Conservation (phyloP, 2,329 filamentous ascomycete species). For the Fusarium chuoi region DNA sequence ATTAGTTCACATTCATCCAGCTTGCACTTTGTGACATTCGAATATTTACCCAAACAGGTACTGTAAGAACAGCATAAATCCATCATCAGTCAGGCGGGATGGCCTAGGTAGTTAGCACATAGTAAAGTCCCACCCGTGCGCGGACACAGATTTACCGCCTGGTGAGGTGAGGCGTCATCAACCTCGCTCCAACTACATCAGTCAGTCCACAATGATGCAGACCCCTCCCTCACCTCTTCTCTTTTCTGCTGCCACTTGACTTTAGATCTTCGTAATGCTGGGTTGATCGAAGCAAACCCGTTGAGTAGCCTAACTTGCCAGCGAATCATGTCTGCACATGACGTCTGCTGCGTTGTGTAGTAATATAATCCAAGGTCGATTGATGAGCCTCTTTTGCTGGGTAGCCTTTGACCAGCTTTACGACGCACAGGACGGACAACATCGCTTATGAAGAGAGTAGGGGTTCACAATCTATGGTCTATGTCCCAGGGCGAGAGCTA, state of each 20-base stretch:
- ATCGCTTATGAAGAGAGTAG: slow-evolving; percentile 1
- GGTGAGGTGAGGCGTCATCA: slow-evolving; percentile 42
- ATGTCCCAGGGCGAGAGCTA: not conserved
- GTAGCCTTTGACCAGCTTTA: not conserved
- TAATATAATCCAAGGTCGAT: not conserved
- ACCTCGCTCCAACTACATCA: slow-evolving; percentile 41
- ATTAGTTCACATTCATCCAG: not conserved
- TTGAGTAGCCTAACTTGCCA: not conserved
- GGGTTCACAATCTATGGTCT: not conserved
- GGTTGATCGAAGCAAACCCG: not conserved
- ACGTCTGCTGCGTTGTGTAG: not conserved
- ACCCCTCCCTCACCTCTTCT: slow-evolving; percentile 8
- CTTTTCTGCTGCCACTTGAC: not conserved
- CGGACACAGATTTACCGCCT: slow-evolving; percentile 31
- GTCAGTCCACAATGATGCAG: slow-evolving; percentile 47
- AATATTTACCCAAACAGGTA: not conserved
- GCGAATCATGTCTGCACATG: not conserved
- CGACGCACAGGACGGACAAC: not conserved
- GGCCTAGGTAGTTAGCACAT: slow-evolving; percentile 17
- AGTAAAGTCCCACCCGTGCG: slow-evolving; percentile 28
- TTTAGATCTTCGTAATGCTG: not conserved
- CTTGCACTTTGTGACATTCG: not conserved
- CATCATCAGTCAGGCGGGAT: slow-evolving; percentile 12
- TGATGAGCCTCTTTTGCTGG: slow-evolving; percentile 10
- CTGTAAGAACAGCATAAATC: not conserved